Evolutionary conservation across 2,329 filamentous ascomycete species (phyloP).

Genomic region (Graphilbum ipis-grandicollis): DNA sequence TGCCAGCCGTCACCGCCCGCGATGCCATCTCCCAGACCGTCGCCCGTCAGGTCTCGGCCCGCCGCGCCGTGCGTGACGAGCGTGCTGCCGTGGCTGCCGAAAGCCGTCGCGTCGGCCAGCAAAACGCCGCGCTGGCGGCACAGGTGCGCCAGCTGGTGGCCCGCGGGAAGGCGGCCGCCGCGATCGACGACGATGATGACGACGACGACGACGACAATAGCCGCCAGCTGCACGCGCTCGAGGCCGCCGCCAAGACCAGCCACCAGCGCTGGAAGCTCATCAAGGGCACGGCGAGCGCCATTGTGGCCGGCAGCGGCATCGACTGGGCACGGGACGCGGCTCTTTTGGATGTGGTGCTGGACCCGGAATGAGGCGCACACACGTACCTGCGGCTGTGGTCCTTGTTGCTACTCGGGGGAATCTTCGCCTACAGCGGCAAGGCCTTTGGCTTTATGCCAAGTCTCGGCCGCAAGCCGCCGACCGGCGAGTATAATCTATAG

Average conservation of each 20-base stretch:
- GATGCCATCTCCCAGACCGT: slow-evolving; percentile 49
- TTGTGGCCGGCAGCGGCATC: slow-evolving; percentile 65
- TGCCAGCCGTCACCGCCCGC: slow-evolving; percentile 47
- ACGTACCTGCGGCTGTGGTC: too few relatives aligned
- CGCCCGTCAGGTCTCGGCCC: slow-evolving; percentile 37
- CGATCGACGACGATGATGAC: slow-evolving; percentile 31
- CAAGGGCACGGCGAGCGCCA: slow-evolving; percentile 62
- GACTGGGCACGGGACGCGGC: slow-evolving; percentile 60
- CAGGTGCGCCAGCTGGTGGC: slow-evolving; percentile 43
- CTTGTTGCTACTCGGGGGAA: too few relatives aligned
- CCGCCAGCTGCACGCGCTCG: slow-evolving; percentile 29
- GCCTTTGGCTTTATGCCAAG: too few relatives aligned
- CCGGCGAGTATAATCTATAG: too few relatives aligned
- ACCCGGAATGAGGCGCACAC: slow-evolving; percentile 37
- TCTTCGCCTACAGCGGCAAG: too few relatives aligned
- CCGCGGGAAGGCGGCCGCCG: neutral
- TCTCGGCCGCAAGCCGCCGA: too few relatives aligned
- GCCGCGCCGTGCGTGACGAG: slow-evolving; percentile 31
- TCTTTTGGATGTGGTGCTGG: slow-evolving; percentile 55
- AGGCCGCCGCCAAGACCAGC: slow-evolving; percentile 42
- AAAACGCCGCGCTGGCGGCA: slow-evolving; percentile 45
- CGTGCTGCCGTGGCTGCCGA: slow-evolving; percentile 40
- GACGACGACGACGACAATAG: slow-evolving; percentile 32
- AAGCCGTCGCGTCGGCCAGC: slow-evolving; percentile 33
- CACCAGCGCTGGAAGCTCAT: slow-evolving; percentile 55